Base-by-base conservation (phyloP, 2,329 filamentous ascomycete genomes). In the Apiospora malaysiana region DNA sequence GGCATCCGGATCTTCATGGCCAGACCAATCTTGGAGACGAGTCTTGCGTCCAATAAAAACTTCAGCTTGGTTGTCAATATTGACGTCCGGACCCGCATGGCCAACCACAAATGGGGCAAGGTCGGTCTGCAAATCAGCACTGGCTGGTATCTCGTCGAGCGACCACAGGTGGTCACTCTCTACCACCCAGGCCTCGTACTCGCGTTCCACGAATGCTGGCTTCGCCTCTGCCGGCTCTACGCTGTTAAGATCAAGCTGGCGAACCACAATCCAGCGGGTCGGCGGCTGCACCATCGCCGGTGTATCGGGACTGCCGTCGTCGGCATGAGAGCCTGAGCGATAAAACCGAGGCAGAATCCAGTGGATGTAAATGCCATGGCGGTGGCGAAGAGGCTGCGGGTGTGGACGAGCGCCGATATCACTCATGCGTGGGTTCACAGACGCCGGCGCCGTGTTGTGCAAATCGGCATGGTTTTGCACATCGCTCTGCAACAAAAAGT, bases 311-410 rank as follows among this genome's bases (percentile, higher is more conserved):
- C 9, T 6, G 46, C 46, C 10, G 47, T 42, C 18, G 68, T 42
- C 21, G 70, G 68, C 8, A 42, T 42, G 8, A 9, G 40, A 42
- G 40, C 81, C 82, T 0, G 75, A 67, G 4, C 83, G 77, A 71
- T 83, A 85, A 21, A 75, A 45, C 0, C 78, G 78, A 0, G 84
- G 84, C 0, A 86, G 68, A 0, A 71, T 80, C 84, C 84, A 85
- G 70, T 84, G 82, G 0, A 86, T 45, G 68, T 85, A 84, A 12
- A 83, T 82, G 1, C 84, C 83, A 4, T 78, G 72, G 0, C 84
- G 80, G 71, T 81, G 14, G 25, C n/a, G 18, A 2, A 27, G 21
- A 16, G 25, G 25, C 25, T 63, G 12, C 14, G 56, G 74, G 3
- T 63, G 27, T 27, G 56, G 74, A 2, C 63, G 72, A 42, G 74